These are phyloP conservation scores for Lentinula novae-zelandiae DNA, from an alignment of 1,284 basidiomycete species.

Conservation along the genomic window DNA sequence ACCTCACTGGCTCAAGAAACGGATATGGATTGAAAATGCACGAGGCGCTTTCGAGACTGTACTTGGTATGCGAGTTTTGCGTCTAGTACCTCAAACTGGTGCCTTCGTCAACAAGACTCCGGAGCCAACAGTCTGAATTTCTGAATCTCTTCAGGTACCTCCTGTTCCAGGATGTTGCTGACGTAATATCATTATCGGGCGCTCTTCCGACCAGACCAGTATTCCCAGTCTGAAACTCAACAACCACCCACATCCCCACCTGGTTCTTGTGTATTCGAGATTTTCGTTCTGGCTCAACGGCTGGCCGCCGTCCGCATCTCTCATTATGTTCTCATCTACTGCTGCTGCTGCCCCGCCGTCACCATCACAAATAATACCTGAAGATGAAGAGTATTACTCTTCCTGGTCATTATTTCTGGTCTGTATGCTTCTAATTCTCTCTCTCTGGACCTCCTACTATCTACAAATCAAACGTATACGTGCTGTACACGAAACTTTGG, in stretches of 20 bases:
- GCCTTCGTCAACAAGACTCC: too few species aligned
- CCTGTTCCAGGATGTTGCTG: background rate
- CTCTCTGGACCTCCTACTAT: conserved; percentile 96
- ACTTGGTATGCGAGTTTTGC: background rate
- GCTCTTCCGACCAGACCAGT: background rate
- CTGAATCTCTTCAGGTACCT: background rate
- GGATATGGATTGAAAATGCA: too few species aligned
- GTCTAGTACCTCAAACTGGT: too few species aligned
- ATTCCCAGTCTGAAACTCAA: background rate
- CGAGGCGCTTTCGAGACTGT: background rate
- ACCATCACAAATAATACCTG: conserved; percentile 12
- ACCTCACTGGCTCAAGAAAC: too few species aligned
- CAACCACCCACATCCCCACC: background rate
- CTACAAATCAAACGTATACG: conserved; percentile 96
- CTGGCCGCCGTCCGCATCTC: background rate
- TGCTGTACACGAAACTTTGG: conserved; percentile 94
- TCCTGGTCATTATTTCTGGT: conserved; percentile 95
- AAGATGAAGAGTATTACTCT: conserved; percentile 86
- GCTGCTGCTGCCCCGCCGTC: conserved; percentile 19
- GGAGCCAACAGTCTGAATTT: too few species aligned
- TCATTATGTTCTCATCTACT: conserved; percentile 28
- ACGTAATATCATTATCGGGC: background rate
- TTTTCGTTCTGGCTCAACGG: background rate
- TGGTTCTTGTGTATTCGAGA: background rate
- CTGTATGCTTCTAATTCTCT: conserved; percentile 89